Evolutionary conservation across 139 green algal species (phyloP).

Genomic region (Asterochloris erici): DNA sequence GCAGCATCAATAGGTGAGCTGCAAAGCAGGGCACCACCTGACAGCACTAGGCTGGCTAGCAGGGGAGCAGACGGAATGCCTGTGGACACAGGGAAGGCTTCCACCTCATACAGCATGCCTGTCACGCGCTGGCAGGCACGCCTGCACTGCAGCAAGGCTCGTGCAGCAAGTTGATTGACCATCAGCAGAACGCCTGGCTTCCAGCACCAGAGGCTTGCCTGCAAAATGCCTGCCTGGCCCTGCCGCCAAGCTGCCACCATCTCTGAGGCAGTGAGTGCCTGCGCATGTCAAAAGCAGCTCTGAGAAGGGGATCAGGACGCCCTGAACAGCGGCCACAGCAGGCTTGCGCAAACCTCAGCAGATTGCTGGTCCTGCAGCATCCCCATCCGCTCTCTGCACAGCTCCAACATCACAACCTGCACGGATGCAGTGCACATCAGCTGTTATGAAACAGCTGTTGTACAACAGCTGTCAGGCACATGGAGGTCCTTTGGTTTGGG

Average conservation of each 20-base stretch:
- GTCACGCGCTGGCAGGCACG: not conserved
- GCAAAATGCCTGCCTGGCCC: not conserved
- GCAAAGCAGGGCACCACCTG: slow-evolving; percentile 29
- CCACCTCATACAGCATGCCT: not conserved
- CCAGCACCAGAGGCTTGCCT: not conserved
- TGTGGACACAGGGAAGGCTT: not conserved
- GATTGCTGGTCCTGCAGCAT: slow-evolving; percentile 9
- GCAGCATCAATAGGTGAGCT: not conserved
- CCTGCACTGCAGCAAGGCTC: not conserved
- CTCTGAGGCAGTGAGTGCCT: not conserved
- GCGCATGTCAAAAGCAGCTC: not conserved
- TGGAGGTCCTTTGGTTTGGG: not conserved
- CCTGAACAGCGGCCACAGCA: not conserved
- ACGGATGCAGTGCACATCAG: not conserved
- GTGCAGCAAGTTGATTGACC: not conserved
- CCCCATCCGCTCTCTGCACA: slow-evolving; percentile 17
- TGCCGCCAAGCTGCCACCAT: not conserved
- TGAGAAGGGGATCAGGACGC: not conserved
- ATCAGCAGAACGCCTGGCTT: no score
- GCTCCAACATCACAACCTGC: slow-evolving; percentile 29
- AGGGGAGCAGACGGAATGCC: slow-evolving; percentile 18
- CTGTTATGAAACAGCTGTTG: not conserved
- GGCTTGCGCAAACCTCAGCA: not conserved
- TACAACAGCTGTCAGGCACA: not conserved
- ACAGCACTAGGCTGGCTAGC: slow-evolving; percentile 8